Base-by-base conservation (phyloP, 2,329 filamentous ascomycete species). In the Beauveria bassiana region DNA sequence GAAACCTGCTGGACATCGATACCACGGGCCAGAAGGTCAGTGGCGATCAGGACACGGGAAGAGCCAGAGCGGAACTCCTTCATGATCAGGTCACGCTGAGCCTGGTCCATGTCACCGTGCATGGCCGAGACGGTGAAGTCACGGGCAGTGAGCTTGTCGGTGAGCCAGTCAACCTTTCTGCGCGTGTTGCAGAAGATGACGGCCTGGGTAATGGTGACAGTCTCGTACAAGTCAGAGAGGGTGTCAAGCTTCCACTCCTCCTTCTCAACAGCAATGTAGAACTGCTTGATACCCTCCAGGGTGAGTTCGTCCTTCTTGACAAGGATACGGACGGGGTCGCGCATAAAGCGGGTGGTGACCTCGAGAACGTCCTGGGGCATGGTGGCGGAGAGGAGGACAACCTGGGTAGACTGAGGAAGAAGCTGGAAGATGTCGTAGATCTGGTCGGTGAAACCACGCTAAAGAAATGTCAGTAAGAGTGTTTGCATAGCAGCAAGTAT, bases 141-240 rank as follows among this genome's bases (percentile, higher is more conserved):
- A 83, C 92, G 91, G 72, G 90, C 90, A 72, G 91, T 96, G 77
- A 99, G 92, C 88, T 98, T 98, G 81, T 98, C 93, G 70, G 95
- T 98, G 71, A 99, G 89, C 95, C 95, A 99, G 84, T 99, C 95
- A 73, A 99, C 95, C 93, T 99, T 99, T 86, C 93, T 90, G 78
- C 95, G 90, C 75, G 95, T 99, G 88, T 99, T 99, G 88, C 95
- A 99, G 90, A 99, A 99, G 81, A 99, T 99, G 79, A 99, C 95
- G 64, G 95, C 95, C 80, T 99, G 95, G 71, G 95, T 99, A 74
- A 98, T 99, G 76, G 95, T 99, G 75, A 99, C 90, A 61, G 95
- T 99, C 83, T 99, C 95, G 84, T 99, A 99, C 70, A 99, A 81
- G 80, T 99, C 95, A 72, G 91, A 98, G 66, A 99, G 91, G 65